Evolutionary conservation across 106 monocot species (phyloP).

Genomic region (Dendrobium officinale): DNA sequence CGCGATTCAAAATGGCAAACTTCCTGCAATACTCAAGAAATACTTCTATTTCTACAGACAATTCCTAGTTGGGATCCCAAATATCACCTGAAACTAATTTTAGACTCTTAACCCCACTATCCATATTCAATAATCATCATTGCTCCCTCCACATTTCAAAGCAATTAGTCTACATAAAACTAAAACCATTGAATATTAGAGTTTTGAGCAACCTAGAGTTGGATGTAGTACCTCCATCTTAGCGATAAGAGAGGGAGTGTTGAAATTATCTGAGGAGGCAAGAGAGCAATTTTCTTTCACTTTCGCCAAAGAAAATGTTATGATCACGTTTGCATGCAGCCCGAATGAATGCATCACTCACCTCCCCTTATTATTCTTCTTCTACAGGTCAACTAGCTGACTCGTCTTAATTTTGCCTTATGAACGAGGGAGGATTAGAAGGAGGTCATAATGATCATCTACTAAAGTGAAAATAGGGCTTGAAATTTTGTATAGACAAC

Average conservation of each 20-base stretch:
- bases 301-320: slow-evolving; percentile 72
- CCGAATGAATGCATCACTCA: slow-evolving; percentile 75
- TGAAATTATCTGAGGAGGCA: slow-evolving; percentile 93
- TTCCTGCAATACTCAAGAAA: background rate
- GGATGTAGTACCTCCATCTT: slow-evolving; percentile 44
- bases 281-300: slow-evolving; percentile 76
- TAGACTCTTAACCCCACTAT: background rate
- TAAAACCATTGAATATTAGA: too few relatives aligned
- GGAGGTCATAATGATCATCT: too few relatives aligned
- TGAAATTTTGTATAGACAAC: too few relatives aligned
- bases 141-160: background rate
- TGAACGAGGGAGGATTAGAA: too few relatives aligned
- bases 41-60: background rate
- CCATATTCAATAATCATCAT: background rate
- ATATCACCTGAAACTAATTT: background rate
- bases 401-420: background rate
- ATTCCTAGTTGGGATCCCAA: too few relatives aligned
- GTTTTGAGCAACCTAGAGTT: background rate
- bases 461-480: too few relatives aligned
- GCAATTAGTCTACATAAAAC: background rate
- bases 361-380: background rate
- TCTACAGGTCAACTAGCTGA: background rate
- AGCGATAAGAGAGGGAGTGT: slow-evolving; percentile 57
- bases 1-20: background rate
- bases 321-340: slow-evolving; percentile 72